These are phyloP conservation scores for Apiospora marii DNA, from an alignment of 2,329 filamentous ascomycete species.

Conservation along the genomic window DNA sequence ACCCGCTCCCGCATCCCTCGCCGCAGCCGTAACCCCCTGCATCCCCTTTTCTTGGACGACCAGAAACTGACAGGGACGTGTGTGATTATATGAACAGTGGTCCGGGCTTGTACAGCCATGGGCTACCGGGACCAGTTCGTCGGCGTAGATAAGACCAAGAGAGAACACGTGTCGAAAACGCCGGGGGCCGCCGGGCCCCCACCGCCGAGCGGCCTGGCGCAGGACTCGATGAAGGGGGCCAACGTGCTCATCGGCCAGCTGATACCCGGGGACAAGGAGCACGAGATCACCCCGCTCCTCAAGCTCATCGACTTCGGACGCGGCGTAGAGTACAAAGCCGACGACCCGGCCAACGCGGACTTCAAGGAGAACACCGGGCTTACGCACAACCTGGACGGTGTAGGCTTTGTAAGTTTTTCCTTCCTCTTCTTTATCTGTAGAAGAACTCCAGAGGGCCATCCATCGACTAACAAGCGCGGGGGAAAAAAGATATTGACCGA, in stretches of 20 bases:
- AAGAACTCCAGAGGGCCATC: no score
- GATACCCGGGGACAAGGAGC: neutral
- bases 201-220: neutral
- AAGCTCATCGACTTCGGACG: slow-evolving; percentile 4
- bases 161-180: neutral
- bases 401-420: neutral
- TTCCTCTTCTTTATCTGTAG: no score
- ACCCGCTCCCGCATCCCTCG: neutral
- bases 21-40: neutral
- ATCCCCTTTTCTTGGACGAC: neutral
- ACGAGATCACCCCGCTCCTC: neutral
- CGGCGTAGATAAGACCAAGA: neutral
- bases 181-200: accelerated
- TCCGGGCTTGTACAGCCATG: slow-evolving; percentile 1
- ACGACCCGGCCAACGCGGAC: neutral
- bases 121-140: neutral
- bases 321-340: neutral
- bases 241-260: neutral
- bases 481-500: neutral
- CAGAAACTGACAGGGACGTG: no score
- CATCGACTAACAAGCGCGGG: no score
- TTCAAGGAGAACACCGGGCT: neutral
- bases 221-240: neutral
- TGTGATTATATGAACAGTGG: neutral
- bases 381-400: neutral